Percentiles rank a stretch among this genome's conserved stretches.
phyloP scores from a whole-genome alignment of 2,329 filamentous ascomycete species.

The Chalara sp. region DNA sequence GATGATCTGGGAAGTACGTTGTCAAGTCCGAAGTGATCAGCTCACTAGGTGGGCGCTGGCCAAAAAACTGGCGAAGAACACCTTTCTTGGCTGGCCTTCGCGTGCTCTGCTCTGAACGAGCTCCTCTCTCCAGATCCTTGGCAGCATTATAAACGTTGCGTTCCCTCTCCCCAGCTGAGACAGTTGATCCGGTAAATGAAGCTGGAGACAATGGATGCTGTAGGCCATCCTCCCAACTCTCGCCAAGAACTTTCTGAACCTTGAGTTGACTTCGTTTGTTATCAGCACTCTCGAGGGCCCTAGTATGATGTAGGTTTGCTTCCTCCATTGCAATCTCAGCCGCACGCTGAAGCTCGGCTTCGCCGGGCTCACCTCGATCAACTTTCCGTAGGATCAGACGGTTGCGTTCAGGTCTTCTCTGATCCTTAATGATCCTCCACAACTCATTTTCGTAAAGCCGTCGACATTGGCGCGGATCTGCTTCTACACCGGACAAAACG shows the following conservation, averaged over 20 bases:
- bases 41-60: conserved; percentile 88
- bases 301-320: conserved; percentile 63
- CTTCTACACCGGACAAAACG: conserved; percentile 78
- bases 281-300: conserved; percentile 50
- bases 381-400: conserved; percentile 87
- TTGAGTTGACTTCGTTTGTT: conserved; percentile 80
- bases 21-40: conserved; percentile 94
- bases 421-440: conserved; percentile 84
- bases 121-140: conserved; percentile 50
- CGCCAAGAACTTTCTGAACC: conserved; percentile 82
- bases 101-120: conserved; percentile 30
- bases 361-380: conserved; percentile 83
- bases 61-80: conserved; percentile 76
- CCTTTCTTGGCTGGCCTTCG: conserved; percentile 40
- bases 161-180: conserved; percentile 52
- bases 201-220: conserved; percentile 83
- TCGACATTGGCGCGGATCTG: conserved; percentile 73
- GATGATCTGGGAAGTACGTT: conserved; percentile 94
- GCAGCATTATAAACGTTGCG: conserved; percentile 56
- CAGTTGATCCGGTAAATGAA: conserved; percentile 40
- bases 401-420: conserved; percentile 77
- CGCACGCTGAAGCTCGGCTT: conserved; percentile 78
- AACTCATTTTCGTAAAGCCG: conserved; percentile 81
- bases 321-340: conserved; percentile 88
- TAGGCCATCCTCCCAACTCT: conserved; percentile 72